These are phyloP conservation scores for Jamesozyma rosinii DNA, from an alignment of 805 yeast genomes.

Conservation along the genomic window DNA sequence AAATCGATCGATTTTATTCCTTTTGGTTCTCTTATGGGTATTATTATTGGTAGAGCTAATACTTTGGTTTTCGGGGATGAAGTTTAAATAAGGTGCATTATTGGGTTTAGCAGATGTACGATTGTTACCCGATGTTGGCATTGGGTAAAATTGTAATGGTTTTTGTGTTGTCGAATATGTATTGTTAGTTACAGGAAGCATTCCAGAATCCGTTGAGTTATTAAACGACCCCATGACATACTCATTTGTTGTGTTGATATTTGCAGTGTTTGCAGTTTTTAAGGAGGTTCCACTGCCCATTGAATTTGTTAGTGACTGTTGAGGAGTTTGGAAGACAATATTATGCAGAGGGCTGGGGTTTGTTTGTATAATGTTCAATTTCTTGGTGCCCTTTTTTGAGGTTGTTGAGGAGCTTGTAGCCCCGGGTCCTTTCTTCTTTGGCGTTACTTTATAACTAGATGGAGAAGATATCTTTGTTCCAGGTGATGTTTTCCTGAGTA, in stretches of 20 bases:
- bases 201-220: not conserved
- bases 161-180: constrained; percentile 26
- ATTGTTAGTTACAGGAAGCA: not conserved
- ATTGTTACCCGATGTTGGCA: constrained; percentile 12
- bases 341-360: constrained; percentile 30
- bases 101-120: not conserved
- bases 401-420: constrained; percentile 1
- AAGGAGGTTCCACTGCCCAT: not conserved
- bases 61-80: not conserved
- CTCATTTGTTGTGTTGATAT: not conserved
- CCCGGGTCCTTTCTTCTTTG: constrained; percentile 18
- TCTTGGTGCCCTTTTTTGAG: constrained; percentile 9
- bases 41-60: constrained; percentile 5
- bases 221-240: not conserved
- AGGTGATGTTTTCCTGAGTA: constrained; percentile 25
- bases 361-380: constrained; percentile 7
- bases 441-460: constrained; percentile 29
- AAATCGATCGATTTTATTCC: constrained; percentile 5
- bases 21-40: not conserved
- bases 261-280: not conserved
- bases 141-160: constrained; percentile 28
- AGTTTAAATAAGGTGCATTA: not conserved
- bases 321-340: constrained; percentile 29
- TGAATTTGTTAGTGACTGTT: constrained; percentile 11
- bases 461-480: constrained; percentile 28